Evolutionary conservation across 2,329 filamentous ascomycete species (phyloP), one percentile per base, ranked within the genome.

Genomic region (Ophiostoma quercus): DNA sequence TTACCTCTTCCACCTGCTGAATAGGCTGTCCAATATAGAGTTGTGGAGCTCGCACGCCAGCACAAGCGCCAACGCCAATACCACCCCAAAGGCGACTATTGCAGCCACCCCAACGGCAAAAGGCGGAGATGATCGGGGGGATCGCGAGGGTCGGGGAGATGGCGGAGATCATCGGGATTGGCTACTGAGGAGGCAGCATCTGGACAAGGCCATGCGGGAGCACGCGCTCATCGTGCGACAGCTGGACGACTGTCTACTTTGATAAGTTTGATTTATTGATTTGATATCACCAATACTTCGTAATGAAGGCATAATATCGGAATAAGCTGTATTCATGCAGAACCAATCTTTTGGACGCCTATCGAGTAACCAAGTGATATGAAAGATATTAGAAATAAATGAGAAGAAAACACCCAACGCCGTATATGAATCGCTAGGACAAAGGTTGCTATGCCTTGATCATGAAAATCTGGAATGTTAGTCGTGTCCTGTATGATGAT

Each of bases 381-480:
- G 25, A 62, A 12, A 29, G 25, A 32, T 62, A 39, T 11, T 63
- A 22, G 19, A 25, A 25, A 57, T 8, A 25, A 57, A 47, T 43
- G 3, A 47, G 2, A 9, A n/a, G 32, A 22, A n/a, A 32, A 9
- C 22, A 16, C 29, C 19, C 41, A 65, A 65, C 57, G 39, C 37
- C 57, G 43, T 19, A 22, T 19, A 29, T 60, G 37, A 62, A 62
- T 39, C 34, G 34, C 62, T 25, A 22, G 34, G 34, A 34, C 34
- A 34, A 34, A 65, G 14, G 12, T 22, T 11, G 2, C 66, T 74
- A 74, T 73, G 73, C 68, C 22, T 72, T 72, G 66, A 74, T 73
- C 73, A 74, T 74, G 57, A 74, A 74, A 68, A 74, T 74, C 73
- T 74, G 32, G 12, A 14, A 32, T 11, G 68, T 29, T 29, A 37